Evolutionary conservation across 306 rosid species (phyloP).

Genomic region (Vicia villosa): DNA sequence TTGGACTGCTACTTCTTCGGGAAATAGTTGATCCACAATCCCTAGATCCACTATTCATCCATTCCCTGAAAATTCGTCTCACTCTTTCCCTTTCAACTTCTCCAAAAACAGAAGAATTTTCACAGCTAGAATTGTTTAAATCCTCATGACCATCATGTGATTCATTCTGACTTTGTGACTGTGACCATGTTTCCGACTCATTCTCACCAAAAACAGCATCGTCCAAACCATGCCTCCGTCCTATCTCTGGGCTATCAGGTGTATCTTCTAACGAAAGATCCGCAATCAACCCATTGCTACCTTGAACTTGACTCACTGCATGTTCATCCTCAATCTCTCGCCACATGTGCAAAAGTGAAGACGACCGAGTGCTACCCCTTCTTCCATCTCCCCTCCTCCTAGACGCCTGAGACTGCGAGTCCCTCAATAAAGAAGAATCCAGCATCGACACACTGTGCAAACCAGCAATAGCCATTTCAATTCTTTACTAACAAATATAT

Average conservation of each 20-base stretch:
- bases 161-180: constrained; percentile 58
- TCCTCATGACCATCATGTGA: constrained; percentile 61
- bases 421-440: constrained; percentile 76
- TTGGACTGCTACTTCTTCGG: constrained; percentile 48
- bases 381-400: constrained; percentile 60
- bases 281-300: constrained; percentile 46
- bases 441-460: constrained; percentile 76
- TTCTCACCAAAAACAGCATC: constrained; percentile 53
- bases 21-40: constrained; percentile 59
- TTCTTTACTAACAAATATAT: constrained; percentile 29
- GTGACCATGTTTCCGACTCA: constrained; percentile 68
- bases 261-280: constrained; percentile 45
- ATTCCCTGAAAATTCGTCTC: constrained; percentile 83
- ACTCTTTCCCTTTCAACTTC: constrained; percentile 94
- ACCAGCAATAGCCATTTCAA: constrained; percentile 91
- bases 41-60: constrained; percentile 75
- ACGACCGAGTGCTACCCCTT: constrained; percentile 63
- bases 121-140: constrained; percentile 61
- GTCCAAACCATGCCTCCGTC: constrained; percentile 46
- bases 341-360: constrained; percentile 81
- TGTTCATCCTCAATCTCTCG: constrained; percentile 87
- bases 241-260: constrained; percentile 46
- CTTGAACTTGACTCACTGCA: constrained; percentile 60
- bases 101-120: constrained; percentile 68
- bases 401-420: constrained; percentile 70